phyloP scores from a whole-genome alignment of 164 flowering plant species.

The Magnolia changhungtana region DNA sequence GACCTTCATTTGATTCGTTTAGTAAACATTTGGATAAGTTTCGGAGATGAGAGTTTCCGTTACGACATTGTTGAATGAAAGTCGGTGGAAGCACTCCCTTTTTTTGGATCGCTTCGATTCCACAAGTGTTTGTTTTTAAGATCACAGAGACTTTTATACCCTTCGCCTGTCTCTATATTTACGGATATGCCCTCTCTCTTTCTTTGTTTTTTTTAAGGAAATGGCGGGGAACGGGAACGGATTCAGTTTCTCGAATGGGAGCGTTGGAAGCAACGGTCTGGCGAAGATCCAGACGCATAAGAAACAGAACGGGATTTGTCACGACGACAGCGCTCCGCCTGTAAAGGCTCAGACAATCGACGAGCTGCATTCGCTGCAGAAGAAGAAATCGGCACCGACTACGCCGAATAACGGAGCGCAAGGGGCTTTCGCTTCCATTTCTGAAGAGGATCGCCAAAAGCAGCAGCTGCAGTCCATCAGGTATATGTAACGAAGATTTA shows the following conservation, averaged over 20 bases:
- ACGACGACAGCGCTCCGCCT: conserved; percentile 53
- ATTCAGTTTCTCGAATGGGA: conserved; percentile 6
- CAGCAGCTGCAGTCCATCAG: conserved; percentile 97
- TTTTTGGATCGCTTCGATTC: too few species aligned
- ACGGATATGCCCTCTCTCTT: too few species aligned
- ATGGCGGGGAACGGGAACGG: too few species aligned
- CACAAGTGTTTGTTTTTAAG: too few species aligned
- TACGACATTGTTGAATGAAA: too few species aligned
- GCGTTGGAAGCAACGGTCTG: conserved; percentile 29
- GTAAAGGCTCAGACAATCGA: conserved; percentile 78
- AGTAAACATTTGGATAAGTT: too few species aligned
- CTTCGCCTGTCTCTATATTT: too few species aligned
- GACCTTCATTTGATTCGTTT: too few species aligned
- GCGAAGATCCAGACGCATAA: conserved; percentile 39
- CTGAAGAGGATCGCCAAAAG: conserved; percentile 80
- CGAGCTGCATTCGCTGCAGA: conserved; percentile 79
- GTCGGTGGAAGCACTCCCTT: too few species aligned
- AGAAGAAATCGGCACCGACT: conserved; percentile 73
- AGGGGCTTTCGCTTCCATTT: conserved; percentile 32
- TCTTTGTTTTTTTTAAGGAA: too few species aligned
- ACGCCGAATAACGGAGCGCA: conserved; percentile 51
- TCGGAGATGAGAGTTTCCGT: too few species aligned
- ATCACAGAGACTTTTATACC: too few species aligned
- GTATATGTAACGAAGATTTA: conserved; percentile 22
- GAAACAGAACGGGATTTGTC: conserved; percentile 45